These are phyloP conservation scores for Postia placenta DNA, from an alignment of 768 basidiomycete genomes.

Conservation along the genomic window DNA sequence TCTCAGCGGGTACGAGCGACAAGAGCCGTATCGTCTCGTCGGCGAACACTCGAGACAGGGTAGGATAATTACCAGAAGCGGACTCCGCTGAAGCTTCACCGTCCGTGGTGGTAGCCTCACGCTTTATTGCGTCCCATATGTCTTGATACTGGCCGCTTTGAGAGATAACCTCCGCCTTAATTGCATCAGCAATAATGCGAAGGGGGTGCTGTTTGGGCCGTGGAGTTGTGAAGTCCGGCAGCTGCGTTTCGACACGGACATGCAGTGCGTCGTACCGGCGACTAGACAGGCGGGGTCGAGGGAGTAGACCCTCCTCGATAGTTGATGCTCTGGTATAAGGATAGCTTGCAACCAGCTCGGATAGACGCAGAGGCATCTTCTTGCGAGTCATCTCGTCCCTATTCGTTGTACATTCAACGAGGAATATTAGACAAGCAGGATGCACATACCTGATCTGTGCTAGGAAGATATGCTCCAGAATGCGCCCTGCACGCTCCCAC, in stretches of 20 bases:
- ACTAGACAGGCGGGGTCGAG: constrained; percentile 66
- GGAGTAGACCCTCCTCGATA: constrained; percentile 39
- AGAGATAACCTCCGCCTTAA: constrained; percentile 35
- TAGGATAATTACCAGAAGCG: constrained; percentile 25
- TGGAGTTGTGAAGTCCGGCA: constrained; percentile 26
- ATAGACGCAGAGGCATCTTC: constrained; percentile 62
- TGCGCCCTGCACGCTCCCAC: constrained; percentile 70
- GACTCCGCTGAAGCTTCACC: constrained; percentile 3
- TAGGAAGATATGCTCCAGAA: constrained; percentile 74
- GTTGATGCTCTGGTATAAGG: constrained; percentile 42
- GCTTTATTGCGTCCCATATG: constrained; percentile 54
- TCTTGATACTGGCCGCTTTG: constrained; percentile 29
- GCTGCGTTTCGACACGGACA: constrained; percentile 57
- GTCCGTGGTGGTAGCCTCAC: constrained; percentile 25
- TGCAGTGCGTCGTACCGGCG: constrained; percentile 57
- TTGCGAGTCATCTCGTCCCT: constrained; percentile 54
- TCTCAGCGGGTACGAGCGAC: constrained; percentile 43
- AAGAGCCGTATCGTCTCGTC: constrained; percentile 59
- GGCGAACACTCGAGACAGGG: constrained; percentile 48
- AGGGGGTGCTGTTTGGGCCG: constrained; percentile 46
- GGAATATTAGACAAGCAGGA: neutral
- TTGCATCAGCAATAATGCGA: constrained; percentile 56
- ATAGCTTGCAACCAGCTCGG: constrained; percentile 65
- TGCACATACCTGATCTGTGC: constrained; percentile 56
- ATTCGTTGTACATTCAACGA: neutral